Evolutionary conservation across 2,329 filamentous ascomycete genomes (phyloP).

Genomic region (Cryphonectria naterciae): DNA sequence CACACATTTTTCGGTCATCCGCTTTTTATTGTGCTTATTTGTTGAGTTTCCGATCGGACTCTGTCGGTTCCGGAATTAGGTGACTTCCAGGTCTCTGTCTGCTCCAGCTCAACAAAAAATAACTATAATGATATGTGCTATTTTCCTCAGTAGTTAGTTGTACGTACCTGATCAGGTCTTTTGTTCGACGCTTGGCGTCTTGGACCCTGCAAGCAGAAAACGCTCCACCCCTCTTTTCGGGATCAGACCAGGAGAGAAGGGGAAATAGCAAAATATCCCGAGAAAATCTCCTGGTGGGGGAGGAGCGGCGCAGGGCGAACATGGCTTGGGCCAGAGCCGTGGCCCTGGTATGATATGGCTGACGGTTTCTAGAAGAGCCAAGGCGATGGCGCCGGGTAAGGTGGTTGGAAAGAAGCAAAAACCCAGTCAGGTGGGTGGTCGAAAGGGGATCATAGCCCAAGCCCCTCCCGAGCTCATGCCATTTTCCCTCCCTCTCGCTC

Average conservation of each 20-base stretch:
- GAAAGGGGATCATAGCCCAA: neutral
- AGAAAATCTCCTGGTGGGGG: constrained; percentile 11
- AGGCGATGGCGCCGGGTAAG: neutral
- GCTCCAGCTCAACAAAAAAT: neutral
- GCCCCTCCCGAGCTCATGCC: neutral
- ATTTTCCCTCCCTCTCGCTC: neutral
- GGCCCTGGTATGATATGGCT: constrained; percentile 14
- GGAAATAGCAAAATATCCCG: constrained; percentile 13
- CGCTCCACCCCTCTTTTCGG: neutral
- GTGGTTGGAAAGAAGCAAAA: neutral
- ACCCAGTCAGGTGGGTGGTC: neutral
- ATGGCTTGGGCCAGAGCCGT: constrained; percentile 22
- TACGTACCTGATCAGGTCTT: neutral
- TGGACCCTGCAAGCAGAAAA: neutral
- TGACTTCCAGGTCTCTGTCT: neutral
- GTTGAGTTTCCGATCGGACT: neutral
- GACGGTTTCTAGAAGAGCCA: neutral
- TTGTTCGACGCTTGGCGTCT: neutral
- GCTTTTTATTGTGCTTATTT: neutral
- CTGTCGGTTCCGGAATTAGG: neutral
- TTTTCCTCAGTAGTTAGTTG: neutral
- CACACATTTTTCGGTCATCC: neutral
- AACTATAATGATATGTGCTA: neutral
- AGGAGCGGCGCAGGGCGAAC: neutral
- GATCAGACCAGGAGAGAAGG: neutral